These are phyloP conservation scores for Coemansia sp. DNA, from an alignment of 192 early-diverging fungal genomes.

Conservation along the genomic window DNA sequence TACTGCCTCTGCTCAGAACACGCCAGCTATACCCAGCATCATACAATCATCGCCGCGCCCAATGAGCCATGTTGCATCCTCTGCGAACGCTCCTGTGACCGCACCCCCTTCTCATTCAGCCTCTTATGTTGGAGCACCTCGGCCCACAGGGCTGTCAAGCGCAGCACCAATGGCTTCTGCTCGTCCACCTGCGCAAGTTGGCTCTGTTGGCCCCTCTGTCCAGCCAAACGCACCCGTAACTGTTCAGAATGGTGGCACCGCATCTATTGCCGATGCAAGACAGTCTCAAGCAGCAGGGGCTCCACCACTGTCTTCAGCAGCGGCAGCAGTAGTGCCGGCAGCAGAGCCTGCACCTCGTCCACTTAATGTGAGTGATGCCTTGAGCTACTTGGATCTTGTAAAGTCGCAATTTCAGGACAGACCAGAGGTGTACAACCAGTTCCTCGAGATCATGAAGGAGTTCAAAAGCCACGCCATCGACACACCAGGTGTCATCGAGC, in stretches of 20 bases:
- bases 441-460: slow-evolving; percentile 99
- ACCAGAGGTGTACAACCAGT: slow-evolving; percentile 96
- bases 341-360: slow-evolving; percentile 33
- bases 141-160: neutral
- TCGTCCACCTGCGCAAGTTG: neutral
- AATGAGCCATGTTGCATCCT: neutral
- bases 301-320: neutral
- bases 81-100: neutral
- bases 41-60: slow-evolving; percentile 31
- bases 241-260: neutral
- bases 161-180: neutral
- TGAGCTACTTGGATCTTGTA: slow-evolving; percentile 96
- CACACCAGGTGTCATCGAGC: slow-evolving; percentile 96
- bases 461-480: slow-evolving; percentile 97
- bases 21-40: slow-evolving; percentile 14
- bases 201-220: neutral
- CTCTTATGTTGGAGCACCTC: neutral
- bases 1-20: slow-evolving; percentile 40
- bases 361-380: slow-evolving; percentile 83
- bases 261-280: neutral
- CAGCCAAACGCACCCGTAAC: neutral
- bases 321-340: slow-evolving; percentile 9
- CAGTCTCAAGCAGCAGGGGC: slow-evolving; percentile 3
- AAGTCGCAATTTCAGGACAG: slow-evolving; percentile 89
- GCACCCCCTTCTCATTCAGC: neutral